A percentile compares a stretch with the other conserved stretches of the same genome.
Evolutionary conservation across 176 grass and related monocot genomes (phyloP).

Genomic region (Carex myosuroides): DNA sequence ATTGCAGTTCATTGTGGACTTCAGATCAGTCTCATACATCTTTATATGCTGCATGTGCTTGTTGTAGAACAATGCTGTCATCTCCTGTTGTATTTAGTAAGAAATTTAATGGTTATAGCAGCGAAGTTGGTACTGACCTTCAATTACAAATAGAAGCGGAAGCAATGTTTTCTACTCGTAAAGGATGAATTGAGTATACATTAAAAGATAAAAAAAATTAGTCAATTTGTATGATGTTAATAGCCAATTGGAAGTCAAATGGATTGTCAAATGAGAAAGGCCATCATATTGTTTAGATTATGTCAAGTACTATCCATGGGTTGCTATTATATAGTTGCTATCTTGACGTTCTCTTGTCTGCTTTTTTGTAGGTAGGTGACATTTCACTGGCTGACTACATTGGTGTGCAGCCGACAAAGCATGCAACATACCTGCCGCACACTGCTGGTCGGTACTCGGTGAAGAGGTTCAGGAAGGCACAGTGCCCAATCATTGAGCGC

Average conservation of each 20-base stretch:
- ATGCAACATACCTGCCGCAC: constrained; percentile 55
- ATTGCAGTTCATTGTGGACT: background rate
- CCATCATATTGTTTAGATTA: background rate
- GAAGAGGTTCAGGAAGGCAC: constrained; percentile 63
- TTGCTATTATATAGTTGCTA: background rate
- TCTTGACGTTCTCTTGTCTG: background rate
- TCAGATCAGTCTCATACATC: background rate
- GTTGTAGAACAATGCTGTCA: background rate
- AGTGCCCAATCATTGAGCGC: constrained; percentile 60
- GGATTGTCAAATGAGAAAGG: background rate
- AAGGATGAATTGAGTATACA: background rate
- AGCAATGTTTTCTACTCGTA: background rate
- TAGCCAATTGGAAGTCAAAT: too few relatives aligned
- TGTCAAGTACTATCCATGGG: background rate
- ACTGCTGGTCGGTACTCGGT: constrained; percentile 51
- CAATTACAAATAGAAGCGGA: background rate
- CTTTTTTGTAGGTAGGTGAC: constrained; percentile 41
- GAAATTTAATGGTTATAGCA: background rate
- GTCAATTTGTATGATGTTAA: background rate
- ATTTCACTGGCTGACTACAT: constrained; percentile 58
- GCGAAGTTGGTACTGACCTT: background rate
- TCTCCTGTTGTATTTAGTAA: background rate
- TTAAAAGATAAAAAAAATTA: background rate
- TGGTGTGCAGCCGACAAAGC: constrained; percentile 41
- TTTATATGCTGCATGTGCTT: background rate